Evolutionary conservation across 169 alveolate species (phyloP).

Genomic region (Cryptosporidium sp.): DNA sequence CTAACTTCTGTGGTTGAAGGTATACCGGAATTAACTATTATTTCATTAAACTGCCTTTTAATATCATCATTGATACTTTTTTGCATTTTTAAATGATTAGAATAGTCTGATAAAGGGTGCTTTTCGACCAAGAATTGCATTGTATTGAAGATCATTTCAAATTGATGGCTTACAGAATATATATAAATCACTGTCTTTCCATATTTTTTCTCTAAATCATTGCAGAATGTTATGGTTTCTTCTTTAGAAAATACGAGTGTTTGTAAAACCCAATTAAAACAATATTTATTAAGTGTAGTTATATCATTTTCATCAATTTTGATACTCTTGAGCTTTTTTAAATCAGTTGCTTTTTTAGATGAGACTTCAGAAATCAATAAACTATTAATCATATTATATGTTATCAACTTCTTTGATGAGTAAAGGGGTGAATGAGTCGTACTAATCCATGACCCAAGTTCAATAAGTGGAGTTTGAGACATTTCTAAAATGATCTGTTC

Average conservation of each 20-base stretch:
- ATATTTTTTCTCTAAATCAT: conserved; percentile 39
- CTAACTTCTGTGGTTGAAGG: conserved; percentile 2
- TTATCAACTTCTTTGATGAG: conserved; percentile 7
- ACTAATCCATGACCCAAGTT: conserved; percentile 42
- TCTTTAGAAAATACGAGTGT: not conserved
- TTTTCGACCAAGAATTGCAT: conserved; percentile 4
- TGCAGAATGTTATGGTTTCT: conserved; percentile 21
- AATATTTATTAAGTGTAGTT: not conserved
- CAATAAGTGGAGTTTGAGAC: conserved; percentile 53
- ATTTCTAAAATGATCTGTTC: conserved; percentile 16
- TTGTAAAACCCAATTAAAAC: conserved; percentile 26
- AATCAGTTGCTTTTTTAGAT: not conserved
- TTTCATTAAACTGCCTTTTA: not conserved
- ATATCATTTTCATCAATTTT: not conserved
- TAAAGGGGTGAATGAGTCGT: conserved; percentile 27
- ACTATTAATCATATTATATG: not conserved
- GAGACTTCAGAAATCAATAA: conserved; percentile 34
- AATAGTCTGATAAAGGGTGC: conserved; percentile 31
- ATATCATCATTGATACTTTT: not conserved
- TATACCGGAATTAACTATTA: not conserved
- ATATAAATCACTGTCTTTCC: conserved; percentile 43
- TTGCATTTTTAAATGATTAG: not conserved
- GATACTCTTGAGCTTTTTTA: not conserved
- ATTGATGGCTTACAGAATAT: conserved; percentile 21
- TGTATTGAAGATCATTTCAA: conserved; percentile 17